Percentiles rank a stretch among this genome's conserved stretches.
These are phyloP conservation scores for Aspergillus hancockii DNA, from an alignment of 495 filamentous ascomycete genomes.

Conservation along the genomic window DNA sequence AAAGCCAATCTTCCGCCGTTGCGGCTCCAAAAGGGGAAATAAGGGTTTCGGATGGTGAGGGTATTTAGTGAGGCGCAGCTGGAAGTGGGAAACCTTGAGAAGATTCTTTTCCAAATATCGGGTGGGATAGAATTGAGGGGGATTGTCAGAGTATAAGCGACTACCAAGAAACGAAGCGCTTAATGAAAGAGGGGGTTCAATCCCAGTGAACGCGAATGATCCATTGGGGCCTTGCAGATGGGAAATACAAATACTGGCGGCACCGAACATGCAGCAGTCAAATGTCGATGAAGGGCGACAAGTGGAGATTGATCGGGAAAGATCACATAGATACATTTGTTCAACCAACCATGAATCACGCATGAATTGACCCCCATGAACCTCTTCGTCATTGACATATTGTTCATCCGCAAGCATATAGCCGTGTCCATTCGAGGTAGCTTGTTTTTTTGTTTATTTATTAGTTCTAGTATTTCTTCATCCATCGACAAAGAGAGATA, in stretches of 20 bases:
- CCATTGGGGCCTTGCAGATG: not conserved
- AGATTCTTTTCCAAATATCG: too few species aligned
- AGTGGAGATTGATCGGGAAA: not conserved
- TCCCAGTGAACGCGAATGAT: not conserved
- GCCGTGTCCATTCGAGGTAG: too few species aligned
- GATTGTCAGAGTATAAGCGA: constrained; percentile 1
- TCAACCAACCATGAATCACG: not conserved
- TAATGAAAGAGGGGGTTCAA: not conserved
- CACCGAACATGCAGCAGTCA: not conserved
- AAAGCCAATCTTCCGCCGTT: constrained; percentile 6
- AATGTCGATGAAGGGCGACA: not conserved
- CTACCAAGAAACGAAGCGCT: not conserved
- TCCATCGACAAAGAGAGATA: not conserved
- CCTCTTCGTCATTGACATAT: too few species aligned
- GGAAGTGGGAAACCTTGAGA: not conserved
- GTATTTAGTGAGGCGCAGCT: not conserved
- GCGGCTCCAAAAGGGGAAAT: constrained; percentile 4
- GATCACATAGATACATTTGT: not conserved
- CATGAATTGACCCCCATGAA: not conserved
- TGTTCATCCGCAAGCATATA: too few species aligned
- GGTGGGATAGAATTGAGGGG: not conserved
- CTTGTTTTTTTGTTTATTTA: not conserved
- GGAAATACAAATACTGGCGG: not conserved
- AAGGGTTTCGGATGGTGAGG: not conserved
- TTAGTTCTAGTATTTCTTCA: not conserved